Conservation (phyloP, 2,329 filamentous ascomycete species). For the Saccharata proteae region DNA sequence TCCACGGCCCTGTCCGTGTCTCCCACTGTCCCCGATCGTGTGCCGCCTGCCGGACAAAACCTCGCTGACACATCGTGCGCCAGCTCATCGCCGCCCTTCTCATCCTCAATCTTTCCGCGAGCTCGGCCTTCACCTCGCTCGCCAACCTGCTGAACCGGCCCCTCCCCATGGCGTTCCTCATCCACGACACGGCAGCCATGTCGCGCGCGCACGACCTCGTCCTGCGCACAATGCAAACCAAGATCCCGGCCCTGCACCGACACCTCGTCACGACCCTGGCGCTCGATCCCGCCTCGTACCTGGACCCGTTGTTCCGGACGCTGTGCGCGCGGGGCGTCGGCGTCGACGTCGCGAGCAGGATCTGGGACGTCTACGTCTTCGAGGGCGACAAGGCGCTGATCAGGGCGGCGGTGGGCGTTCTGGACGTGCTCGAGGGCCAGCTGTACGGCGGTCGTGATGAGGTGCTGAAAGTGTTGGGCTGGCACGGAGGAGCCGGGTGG, state of each 20-base stretch:
- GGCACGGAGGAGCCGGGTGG: constrained; percentile 19
- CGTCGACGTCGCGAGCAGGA: constrained; percentile 56
- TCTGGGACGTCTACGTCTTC: constrained; percentile 77
- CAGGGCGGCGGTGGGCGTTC: constrained; percentile 56
- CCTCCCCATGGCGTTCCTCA: constrained; percentile 62
- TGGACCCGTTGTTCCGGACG: constrained; percentile 49
- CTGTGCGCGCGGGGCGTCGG: constrained; percentile 51
- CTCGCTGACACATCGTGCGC: no score
- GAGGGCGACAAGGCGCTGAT: constrained; percentile 66
- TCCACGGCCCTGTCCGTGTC: constrained; percentile 5
- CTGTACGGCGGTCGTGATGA: constrained; percentile 35
- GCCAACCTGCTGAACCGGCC: constrained; percentile 69
- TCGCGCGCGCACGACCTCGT: constrained; percentile 57
- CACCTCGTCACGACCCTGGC: constrained; percentile 45
- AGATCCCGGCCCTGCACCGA: constrained; percentile 50
- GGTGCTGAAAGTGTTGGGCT: constrained; percentile 31
- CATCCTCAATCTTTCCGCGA: constrained; percentile 56
- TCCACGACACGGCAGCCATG: constrained; percentile 56
- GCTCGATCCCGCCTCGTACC: constrained; percentile 36
- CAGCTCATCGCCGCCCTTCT: constrained; percentile 62
- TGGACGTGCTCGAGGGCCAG: constrained; percentile 40
- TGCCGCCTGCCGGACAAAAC: no score
- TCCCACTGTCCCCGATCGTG: not conserved
- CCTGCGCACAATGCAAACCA: constrained; percentile 52
- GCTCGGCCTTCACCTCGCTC: constrained; percentile 56